Percentiles rank a stretch among this genome's conserved stretches.
Evolutionary conservation across 2,329 filamentous ascomycete species (phyloP).

Genomic region (Chaetomium sp.): DNA sequence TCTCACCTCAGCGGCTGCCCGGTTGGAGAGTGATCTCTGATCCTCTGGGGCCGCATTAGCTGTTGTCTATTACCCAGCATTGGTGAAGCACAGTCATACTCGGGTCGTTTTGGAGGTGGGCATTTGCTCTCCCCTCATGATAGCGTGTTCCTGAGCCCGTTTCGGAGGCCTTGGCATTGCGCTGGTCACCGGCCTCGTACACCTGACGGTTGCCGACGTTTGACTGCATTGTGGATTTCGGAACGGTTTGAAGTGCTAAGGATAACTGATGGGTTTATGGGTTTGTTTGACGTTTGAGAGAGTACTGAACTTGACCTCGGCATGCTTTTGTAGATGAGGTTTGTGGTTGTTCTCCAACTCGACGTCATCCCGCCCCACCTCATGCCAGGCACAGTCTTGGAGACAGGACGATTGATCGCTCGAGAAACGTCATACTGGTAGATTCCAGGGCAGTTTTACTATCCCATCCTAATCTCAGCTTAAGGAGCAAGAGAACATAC

Average conservation of each 20-base stretch:
- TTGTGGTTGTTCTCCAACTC: background rate
- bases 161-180: constrained; percentile 60
- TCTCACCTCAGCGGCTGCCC: constrained; percentile 61
- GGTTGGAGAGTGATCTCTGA: constrained; percentile 71
- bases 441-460: background rate
- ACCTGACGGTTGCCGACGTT: constrained; percentile 66
- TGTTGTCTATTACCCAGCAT: constrained; percentile 29
- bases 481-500: too few relatives aligned
- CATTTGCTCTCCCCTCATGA: constrained; percentile 71
- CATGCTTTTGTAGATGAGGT: background rate
- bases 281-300: background rate
- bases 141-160: constrained; percentile 58
- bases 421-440: constrained; percentile 3
- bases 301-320: background rate
- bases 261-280: background rate
- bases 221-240: constrained; percentile 49
- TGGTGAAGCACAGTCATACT: constrained; percentile 53
- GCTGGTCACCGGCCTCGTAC: constrained; percentile 80
- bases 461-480: too few relatives aligned
- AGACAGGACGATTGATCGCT: background rate
- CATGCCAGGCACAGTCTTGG: constrained; percentile 1
- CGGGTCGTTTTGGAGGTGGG: constrained; percentile 69
- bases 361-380: constrained; percentile 15
- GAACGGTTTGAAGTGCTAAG: background rate
- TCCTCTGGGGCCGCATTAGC: constrained; percentile 56